Base-by-base conservation (phyloP, 305 asterid genomes). In the Fraxinus ornus region DNA sequence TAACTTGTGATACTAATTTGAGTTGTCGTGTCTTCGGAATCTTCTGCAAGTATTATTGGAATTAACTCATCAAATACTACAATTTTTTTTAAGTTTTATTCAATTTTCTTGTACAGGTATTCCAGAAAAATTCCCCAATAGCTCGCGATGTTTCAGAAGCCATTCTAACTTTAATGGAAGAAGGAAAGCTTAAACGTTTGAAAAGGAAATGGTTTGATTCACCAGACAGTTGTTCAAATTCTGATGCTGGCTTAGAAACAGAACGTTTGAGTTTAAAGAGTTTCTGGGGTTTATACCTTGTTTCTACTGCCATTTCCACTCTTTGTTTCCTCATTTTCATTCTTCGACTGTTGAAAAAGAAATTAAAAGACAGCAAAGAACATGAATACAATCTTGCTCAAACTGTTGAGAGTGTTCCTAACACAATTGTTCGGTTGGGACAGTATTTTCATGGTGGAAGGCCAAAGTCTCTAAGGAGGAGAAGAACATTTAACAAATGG, bases 41-140 rank as follows among this genome's bases (percentile, higher is more conserved):
- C 5, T 68, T 78, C 1, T 44, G 37, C n/a, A 26, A 66, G 36
- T 64, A 22, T 64, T 21, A 3, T 3, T 22, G 35, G 74, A 66
- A 66, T 3, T 66, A n/a, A 66, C 22, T 1, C 74, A 66, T 26
- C 36, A 24, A 10, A 6, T 21, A 57, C 66, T 57, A 4, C 3
- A 57, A n/a, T 1, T 19, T 8, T 22, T 21, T 62, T 7, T 52
- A 24, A 21, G 26, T 33, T 33, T 33, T n/a, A n/a, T n/a, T n/a
- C n/a, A n/a, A n/a, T 7, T 37, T 37, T 36, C 8, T 10, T 57
- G 10, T 66, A 68, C 81, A 88, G 91, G 87, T 62, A 62, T 88
- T 88, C 83, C 86, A 74, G 66, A 88, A 85, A 83, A 86, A 86
- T 1, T 86, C 90, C 68, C 89, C 89, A 10, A 75, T 88, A 78